Evolutionary conservation across 257 asterid genomes (phyloP), one percentile per base, ranked within the genome.

Genomic region (Sherardia arvensis): DNA sequence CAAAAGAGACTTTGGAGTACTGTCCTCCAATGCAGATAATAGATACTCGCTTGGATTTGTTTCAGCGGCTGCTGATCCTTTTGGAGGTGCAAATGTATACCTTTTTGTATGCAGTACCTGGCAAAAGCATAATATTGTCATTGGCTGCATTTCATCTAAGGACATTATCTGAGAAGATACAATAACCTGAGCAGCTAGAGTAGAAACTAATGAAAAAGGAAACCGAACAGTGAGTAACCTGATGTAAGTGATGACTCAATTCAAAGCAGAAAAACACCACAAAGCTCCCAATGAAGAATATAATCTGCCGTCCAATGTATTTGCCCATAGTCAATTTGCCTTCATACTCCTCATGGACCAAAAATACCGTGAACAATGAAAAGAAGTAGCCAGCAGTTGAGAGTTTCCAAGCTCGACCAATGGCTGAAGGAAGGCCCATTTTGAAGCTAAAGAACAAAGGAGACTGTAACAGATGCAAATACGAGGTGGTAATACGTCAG

Each of bases 21-120:
- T 90, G 71, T 80, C 94, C 75, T 93, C 96, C 59, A 93, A 74
- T 5, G 95, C 77, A 28, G 74, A 84, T 26, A 93, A 85, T 65
- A 93, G 94, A 1, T 80, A 78, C 72, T 87, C 96, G 27, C 94
- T 93, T 61, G 99, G 99, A 74, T 90, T 93, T 48, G 95, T 83
- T 81, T 90, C 96, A 53, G 99, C 95, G 21, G 97, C 99, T 32
- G 97, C 97, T 71, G 99, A 90, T 77, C 97, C 99, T 79, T 90
- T 93, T 25, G 90, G 90, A 23, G 96, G 97, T 27, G 99, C 96
- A 84, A 93, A 89, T 60, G 76, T 74, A 51, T 73, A 84, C 75
- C 99, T 83, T 84, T 87, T 93, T 22, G 97, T 85, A 49, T 87
- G 93, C 28, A 89, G 76, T 51, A 93, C 88, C 97, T 93, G 51